Conservation (phyloP, 2,329 filamentous ascomycete genomes). For the Clonostachys rhizophaga region DNA sequence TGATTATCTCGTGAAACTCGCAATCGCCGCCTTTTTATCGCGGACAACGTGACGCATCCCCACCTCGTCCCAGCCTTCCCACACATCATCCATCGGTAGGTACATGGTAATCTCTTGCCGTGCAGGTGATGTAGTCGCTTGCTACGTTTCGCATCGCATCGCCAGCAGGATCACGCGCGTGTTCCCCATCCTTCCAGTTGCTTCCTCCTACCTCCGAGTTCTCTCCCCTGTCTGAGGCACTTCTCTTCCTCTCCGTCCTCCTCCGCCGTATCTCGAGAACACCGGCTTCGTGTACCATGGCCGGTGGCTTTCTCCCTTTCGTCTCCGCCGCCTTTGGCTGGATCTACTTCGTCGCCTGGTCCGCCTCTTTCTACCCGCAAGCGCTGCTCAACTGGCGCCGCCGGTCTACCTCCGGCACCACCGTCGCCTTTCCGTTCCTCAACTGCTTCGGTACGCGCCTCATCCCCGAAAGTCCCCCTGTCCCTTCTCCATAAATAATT, state of each 20-base stretch:
- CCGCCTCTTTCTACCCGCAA: conserved; percentile 89
- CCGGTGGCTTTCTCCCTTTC: conserved; percentile 33
- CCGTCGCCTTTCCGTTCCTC: conserved; percentile 80
- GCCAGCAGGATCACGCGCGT: too few species aligned
- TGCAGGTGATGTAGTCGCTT: too few species aligned
- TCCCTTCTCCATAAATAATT: conserved; percentile 1
- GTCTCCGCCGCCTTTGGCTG: conserved; percentile 64
- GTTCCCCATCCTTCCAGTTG: too few species aligned
- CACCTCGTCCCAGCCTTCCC: too few species aligned
- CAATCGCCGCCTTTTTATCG: too few species aligned
- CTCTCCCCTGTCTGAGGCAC: not conserved
- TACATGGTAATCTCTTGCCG: too few species aligned
- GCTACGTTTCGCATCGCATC: too few species aligned
- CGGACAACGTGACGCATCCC: too few species aligned
- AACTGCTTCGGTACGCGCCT: conserved; percentile 53
- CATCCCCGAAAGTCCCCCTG: not conserved
- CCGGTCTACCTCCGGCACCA: conserved; percentile 74
- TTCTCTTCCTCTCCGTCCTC: not conserved
- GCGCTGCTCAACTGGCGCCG: conserved; percentile 74
- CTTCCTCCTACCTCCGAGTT: too few species aligned
- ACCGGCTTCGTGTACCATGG: not conserved
- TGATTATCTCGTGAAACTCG: too few species aligned
- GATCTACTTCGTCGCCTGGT: conserved; percentile 76
- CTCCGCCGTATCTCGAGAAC: not conserved
- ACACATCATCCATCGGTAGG: too few species aligned